Base-by-base conservation (phyloP, 225 moss, liverwort and hornwort genomes). In the Anthoceros angustus region DNA sequence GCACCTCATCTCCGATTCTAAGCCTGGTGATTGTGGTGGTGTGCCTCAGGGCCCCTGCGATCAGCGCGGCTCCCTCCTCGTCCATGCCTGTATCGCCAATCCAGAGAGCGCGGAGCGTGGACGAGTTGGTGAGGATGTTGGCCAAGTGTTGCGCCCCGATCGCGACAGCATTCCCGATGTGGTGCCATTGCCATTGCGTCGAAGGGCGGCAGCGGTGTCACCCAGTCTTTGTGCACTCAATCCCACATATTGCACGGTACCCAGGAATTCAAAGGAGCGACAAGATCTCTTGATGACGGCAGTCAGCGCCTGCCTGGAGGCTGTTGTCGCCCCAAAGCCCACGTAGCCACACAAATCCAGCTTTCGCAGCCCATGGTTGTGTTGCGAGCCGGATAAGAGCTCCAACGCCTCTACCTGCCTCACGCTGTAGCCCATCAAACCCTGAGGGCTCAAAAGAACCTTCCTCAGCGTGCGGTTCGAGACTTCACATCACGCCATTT, bases 121-220 rank as follows among this genome's bases (percentile, higher is more conserved):
- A 20, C 49, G 10, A 5, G 49, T 11, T 8, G 49, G 49, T 4
- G 6, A 50, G 7, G 49, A 50, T 50, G 49, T 50, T 20, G 6
- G 49, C 49, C 49, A 50, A 20, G 14, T 50, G 14, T 50, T 50
- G 49, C 49, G 49, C 49, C 49, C 49, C n/a, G n/a, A n/a, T n/a
- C n/a, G n/a, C 49, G 10, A 5, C 49, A 50, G 8, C 49, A 50
- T 16, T 20, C 20, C 49, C 49, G 15, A 50, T 50, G 15, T 4
- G 15, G 14, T 50, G 15, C 5, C 49, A 20, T 20, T 4, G 10
- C 14, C n/a, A 20, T 8, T 50, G 49, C 6, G 16, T 50, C 10
- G 49, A 5, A 50, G 49, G 49, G 49, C 49, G 6, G 49, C 49
- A 50, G 49, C 49, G 14, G 20, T 50, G 49, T 50, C 16, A 50